These are phyloP conservation scores for Coccomyxa sp. DNA, from an alignment of 139 green algal species.

Conservation along the genomic window DNA sequence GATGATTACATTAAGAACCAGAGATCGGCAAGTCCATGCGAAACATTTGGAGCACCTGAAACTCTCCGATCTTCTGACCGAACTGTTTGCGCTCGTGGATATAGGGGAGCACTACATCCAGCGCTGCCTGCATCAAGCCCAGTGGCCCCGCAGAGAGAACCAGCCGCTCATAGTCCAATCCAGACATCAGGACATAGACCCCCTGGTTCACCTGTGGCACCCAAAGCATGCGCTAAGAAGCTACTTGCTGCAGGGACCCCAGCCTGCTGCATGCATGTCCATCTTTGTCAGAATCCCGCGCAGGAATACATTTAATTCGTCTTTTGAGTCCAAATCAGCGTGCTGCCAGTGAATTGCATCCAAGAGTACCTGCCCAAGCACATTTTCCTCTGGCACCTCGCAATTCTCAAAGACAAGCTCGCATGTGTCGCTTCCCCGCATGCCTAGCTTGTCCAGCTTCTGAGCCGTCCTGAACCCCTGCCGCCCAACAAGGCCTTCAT, in stretches of 20 bases:
- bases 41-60: constrained; percentile 58
- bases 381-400: constrained; percentile 78
- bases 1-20: neutral
- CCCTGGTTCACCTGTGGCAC: constrained; percentile 56
- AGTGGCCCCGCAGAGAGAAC: constrained; percentile 84
- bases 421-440: constrained; percentile 90
- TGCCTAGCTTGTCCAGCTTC: constrained; percentile 97
- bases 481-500: neutral
- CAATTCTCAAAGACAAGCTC: constrained; percentile 93
- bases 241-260: neutral
- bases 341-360: neutral
- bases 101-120: constrained; percentile 84
- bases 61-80: constrained; percentile 77
- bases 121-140: constrained; percentile 71
- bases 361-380: constrained; percentile 65
- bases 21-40: neutral
- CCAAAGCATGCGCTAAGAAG: neutral
- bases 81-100: constrained; percentile 81
- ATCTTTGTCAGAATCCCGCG: neutral
- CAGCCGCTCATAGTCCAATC: constrained; percentile 88
- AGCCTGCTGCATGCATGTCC: neutral
- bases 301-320: neutral
- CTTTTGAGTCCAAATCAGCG: neutral
- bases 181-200: constrained; percentile 84
- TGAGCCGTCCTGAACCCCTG: constrained; percentile 81